Conservation (phyloP, 805 yeast species). For the Yamadazyma nakazawae region DNA sequence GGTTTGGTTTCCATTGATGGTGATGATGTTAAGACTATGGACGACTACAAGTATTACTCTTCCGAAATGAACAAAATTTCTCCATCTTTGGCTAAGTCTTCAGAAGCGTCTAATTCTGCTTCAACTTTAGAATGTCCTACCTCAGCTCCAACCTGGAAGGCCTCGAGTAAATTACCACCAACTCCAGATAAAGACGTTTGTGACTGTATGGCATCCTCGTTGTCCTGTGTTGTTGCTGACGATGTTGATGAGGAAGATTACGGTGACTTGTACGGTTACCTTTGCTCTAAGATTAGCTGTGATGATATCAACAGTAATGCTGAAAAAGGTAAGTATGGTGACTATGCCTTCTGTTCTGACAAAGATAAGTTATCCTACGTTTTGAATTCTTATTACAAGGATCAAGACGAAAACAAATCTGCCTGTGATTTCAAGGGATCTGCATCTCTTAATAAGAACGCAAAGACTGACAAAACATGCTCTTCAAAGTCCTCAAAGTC, state of each 20-base stretch:
- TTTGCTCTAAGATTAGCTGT: conserved; percentile 59
- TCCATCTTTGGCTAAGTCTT: conserved; percentile 38
- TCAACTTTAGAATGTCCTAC: conserved; percentile 74
- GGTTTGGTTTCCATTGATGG: conserved; percentile 65
- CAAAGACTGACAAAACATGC: conserved; percentile 31
- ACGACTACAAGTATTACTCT: conserved; percentile 49
- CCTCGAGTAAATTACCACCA: conserved; percentile 70
- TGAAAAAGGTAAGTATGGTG: conserved; percentile 64
- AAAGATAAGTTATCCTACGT: conserved; percentile 65
- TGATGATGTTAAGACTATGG: conserved; percentile 53
- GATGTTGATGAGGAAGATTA: conserved; percentile 56
- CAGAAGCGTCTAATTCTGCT: conserved; percentile 30
- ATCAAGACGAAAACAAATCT: conserved; percentile 37
- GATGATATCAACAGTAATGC: conserved; percentile 61
- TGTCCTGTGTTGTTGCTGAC: conserved; percentile 57
- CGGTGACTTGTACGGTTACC: conserved; percentile 51
- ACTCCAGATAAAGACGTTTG: conserved; percentile 67
- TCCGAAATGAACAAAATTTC: conserved; percentile 33
- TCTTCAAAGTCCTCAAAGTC: conserved; percentile 18
- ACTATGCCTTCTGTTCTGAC: conserved; percentile 66
- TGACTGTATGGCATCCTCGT: conserved; percentile 56
- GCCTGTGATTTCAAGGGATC: conserved; percentile 75
- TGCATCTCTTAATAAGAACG: conserved; percentile 42
- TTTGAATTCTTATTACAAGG: conserved; percentile 58
- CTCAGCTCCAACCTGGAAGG: conserved; percentile 54